phyloP scores from a whole-genome alignment of 2,329 filamentous ascomycete genomes.

The Sarocladium oryzae region DNA sequence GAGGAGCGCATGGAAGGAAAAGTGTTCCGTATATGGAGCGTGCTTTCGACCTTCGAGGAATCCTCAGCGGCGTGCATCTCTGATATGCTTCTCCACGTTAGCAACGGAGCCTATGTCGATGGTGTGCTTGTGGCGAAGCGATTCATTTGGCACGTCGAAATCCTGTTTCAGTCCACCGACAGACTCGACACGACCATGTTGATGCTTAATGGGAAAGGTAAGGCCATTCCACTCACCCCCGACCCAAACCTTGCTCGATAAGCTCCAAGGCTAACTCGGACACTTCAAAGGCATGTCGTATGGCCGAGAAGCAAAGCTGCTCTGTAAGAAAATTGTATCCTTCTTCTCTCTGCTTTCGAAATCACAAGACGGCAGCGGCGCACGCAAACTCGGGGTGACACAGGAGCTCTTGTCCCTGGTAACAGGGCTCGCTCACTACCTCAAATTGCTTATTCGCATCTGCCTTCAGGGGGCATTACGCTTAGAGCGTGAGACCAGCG shows the following conservation, averaged over 20 bases:
- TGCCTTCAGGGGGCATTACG: slow-evolving; percentile 90
- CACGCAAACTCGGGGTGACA: slow-evolving; percentile 87
- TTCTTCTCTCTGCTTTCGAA: slow-evolving; percentile 95
- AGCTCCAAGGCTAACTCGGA: slow-evolving; percentile 1
- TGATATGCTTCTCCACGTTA: slow-evolving; percentile 97
- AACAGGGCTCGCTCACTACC: slow-evolving; percentile 91
- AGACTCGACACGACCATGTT: slow-evolving; percentile 70
- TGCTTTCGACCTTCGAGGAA: slow-evolving; percentile 93
- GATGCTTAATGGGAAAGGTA: slow-evolving; percentile 67
- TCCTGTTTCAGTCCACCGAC: slow-evolving; percentile 85
- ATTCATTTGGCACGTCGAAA: slow-evolving; percentile 93
- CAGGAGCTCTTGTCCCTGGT: slow-evolving; percentile 97
- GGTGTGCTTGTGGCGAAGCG: slow-evolving; percentile 91
- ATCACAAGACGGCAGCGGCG: slow-evolving; percentile 86
- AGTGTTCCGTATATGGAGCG: slow-evolving; percentile 97
- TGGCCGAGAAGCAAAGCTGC: slow-evolving; percentile 88
- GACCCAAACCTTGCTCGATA: background rate
- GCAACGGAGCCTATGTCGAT: slow-evolving; percentile 93
- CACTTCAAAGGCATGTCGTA: slow-evolving; percentile 69
- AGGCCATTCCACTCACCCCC: slow-evolving; percentile 19
- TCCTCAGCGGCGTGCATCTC: slow-evolving; percentile 97
- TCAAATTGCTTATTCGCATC: slow-evolving; percentile 95
- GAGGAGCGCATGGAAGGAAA: slow-evolving; percentile 97
- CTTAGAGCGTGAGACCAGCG: slow-evolving; percentile 76
- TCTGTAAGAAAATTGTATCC: slow-evolving; percentile 99